Percentiles rank a stretch among this genome's conserved stretches.
Conservation (phyloP, 2,329 filamentous ascomycete genomes). For the Colletotrichum sp. region DNA sequence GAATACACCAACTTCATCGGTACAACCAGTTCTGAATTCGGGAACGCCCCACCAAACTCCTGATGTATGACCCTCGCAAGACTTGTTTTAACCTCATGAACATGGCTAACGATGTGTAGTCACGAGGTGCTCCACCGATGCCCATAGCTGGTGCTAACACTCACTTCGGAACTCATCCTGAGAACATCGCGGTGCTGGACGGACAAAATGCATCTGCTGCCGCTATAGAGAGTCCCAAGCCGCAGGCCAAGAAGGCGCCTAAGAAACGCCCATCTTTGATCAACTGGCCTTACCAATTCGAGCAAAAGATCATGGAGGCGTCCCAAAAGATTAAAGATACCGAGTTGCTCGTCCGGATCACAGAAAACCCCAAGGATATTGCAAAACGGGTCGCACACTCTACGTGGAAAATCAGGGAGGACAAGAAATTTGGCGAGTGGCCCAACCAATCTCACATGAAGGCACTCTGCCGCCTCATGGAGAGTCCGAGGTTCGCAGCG, state of each 20-base stretch:
- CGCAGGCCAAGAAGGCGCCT: background rate
- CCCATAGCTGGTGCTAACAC: conserved; percentile 41
- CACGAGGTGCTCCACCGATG: conserved; percentile 24
- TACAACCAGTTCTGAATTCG: background rate
- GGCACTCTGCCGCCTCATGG: conserved; percentile 29
- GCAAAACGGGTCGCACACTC: conserved; percentile 24
- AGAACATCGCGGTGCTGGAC: background rate
- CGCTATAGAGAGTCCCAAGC: background rate
- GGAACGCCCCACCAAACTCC: background rate
- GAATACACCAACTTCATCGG: background rate
- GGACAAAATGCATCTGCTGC: background rate
- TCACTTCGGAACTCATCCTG: conserved; percentile 33
- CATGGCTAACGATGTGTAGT: background rate
- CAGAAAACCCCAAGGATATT: background rate
- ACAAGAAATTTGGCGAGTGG: conserved; percentile 30
- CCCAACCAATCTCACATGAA: conserved; percentile 40
- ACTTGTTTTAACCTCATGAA: background rate
- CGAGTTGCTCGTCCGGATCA: background rate
- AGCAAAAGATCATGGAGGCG: conserved; percentile 16
- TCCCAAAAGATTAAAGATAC: background rate
- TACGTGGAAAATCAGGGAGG: conserved; percentile 29
- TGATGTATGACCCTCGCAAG: background rate
- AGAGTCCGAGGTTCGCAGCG: conserved; percentile 33
- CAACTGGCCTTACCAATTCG: conserved; percentile 26
- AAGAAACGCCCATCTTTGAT: background rate